Evolutionary conservation across 1,139 yeast genomes (phyloP), one percentile per base, ranked within the genome.

Genomic region (Nadsonia starkeyi-henricii): DNA sequence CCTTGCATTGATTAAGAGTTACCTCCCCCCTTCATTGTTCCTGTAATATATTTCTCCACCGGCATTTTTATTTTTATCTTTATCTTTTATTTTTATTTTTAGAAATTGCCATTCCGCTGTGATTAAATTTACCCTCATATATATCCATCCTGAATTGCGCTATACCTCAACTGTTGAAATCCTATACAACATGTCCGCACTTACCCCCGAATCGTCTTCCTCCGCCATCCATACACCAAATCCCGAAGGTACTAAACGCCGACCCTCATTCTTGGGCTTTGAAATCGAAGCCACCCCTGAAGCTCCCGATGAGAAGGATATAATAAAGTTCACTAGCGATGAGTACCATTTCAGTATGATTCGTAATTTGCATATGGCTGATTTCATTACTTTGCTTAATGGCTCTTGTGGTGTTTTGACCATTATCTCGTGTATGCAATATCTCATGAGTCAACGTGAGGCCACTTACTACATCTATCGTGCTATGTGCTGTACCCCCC

Each of bases 381-480:
- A 91, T 64, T 86, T 81, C 67, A 91, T 91, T 62, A 91, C 98
- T 1, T 74, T 88, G 68, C 72, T 91, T 64, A 91, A 91, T 66
- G 96, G 73, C 46, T 62, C 62, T 51, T 70, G 74, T 50, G 98
- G 98, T 1, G 89, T 91, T 62, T 85, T 86, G 65, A 81, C 96
- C 37, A 82, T 91, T 55, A 73, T 91, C 45, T 82, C 94, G 46
- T 85, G 96, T 64, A 69, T 88, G 55, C 74, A 96, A 59, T 91
- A 77, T 65, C 78, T 57, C 41, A 46, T 53, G 50, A 52, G 58
- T 8, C 57, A 54, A 33, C 41, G 45, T 41, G 36, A 42, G 20
- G 55, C 53, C 23, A 41, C 47, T 45, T 49, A 78, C 59, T 85
- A 86, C 65, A 81, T 86, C 39, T 88, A 83, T 67, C 74, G 96